A percentile compares a stretch with the other conserved stretches of the same genome.
Evolutionary conservation across 768 basidiomycete species (phyloP).

Genomic region (Lyophyllum atratum): DNA sequence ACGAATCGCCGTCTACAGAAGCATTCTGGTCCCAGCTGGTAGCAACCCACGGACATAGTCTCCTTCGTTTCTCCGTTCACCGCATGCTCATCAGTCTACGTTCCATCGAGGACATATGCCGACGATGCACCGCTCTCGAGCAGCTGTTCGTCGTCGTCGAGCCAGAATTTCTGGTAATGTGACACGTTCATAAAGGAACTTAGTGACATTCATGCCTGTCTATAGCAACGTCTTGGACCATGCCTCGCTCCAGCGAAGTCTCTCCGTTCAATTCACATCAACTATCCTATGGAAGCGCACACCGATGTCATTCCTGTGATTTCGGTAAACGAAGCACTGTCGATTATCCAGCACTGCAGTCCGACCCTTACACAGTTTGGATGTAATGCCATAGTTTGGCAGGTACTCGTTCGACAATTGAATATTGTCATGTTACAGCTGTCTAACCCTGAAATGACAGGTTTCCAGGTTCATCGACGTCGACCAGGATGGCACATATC

Average conservation of each 20-base stretch:
- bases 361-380: conserved; percentile 62
- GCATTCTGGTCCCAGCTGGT: conserved; percentile 56
- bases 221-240: conserved; percentile 40
- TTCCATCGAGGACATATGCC: conserved; percentile 56
- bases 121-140: conserved; percentile 51
- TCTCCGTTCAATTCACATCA: conserved; percentile 64
- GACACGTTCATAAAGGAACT: background rate
- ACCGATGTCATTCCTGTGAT: conserved; percentile 31
- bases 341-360: conserved; percentile 51
- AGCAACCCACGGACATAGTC: conserved; percentile 46
- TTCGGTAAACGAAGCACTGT: conserved; percentile 35
- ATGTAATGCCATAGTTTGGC: conserved; percentile 69
- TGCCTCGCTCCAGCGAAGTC: conserved; percentile 45
- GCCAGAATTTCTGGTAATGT: conserved; percentile 44
- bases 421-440: conserved; percentile 2
- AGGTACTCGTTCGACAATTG: conserved; percentile 39
- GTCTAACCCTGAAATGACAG: conserved; percentile 29
- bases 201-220: background rate
- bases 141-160: conserved; percentile 66
- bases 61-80: conserved; percentile 64
- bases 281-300: conserved; percentile 40
- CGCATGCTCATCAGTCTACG: conserved; percentile 56
- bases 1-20: conserved; percentile 40
- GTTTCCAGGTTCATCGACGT: conserved; percentile 41
- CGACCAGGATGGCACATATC: conserved; percentile 40